phyloP scores from a whole-genome alignment of 352 stramenopile species.

The Globisporangium ultimum region DNA sequence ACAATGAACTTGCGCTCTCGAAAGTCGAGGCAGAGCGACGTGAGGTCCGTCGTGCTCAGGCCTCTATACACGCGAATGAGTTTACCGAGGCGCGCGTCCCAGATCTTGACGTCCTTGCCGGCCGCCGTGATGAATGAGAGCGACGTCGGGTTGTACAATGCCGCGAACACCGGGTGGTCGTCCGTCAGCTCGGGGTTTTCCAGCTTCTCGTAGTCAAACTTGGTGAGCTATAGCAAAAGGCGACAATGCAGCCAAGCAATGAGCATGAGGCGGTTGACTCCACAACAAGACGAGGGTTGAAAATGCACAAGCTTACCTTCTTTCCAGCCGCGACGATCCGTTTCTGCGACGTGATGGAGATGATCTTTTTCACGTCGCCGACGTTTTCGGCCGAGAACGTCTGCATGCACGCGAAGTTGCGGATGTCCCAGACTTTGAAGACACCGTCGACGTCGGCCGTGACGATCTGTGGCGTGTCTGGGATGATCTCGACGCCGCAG shows the following conservation, averaged over 20 bases:
- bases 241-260: too few species aligned
- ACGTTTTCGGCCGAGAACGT: conserved; percentile 80
- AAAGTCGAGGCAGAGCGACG: conserved; percentile 75
- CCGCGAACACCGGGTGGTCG: conserved; percentile 74
- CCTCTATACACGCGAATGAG: conserved; percentile 76
- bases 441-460: conserved; percentile 80
- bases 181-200: conserved; percentile 84
- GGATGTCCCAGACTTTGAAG: conserved; percentile 90
- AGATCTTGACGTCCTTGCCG: conserved; percentile 82
- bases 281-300: not conserved
- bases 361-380: conserved; percentile 70
- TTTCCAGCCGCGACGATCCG: conserved; percentile 75
- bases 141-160: conserved; percentile 84
- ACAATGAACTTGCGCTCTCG: conserved; percentile 86
- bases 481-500: conserved; percentile 84
- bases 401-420: conserved; percentile 89
- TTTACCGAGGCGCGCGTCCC: conserved; percentile 80
- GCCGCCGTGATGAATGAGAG: conserved; percentile 86
- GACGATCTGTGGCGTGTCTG: conserved; percentile 83
- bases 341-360: conserved; percentile 67
- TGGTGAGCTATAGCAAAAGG: conserved; percentile 34
- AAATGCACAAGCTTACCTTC: conserved; percentile 29
- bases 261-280: too few species aligned
- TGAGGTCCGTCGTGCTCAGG: conserved; percentile 71
- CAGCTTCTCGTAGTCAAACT: conserved; percentile 89